These are phyloP conservation scores for Arabidopsis suecica DNA, from an alignment of 345 rosid genomes.

Conservation along the genomic window DNA sequence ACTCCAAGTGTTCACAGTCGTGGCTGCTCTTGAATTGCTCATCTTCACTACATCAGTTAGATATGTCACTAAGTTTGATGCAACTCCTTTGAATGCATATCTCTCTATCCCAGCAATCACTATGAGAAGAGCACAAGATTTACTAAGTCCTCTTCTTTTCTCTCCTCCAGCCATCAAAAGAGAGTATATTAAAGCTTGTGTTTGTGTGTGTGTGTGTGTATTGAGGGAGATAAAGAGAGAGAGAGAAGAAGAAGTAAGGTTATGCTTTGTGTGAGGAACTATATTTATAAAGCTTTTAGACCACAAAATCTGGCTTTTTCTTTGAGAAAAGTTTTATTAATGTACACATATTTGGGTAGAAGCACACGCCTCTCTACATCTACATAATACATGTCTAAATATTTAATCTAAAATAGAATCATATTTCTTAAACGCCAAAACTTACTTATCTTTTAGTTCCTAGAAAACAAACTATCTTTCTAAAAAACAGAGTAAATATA, in stretches of 20 bases:
- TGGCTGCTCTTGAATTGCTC: constrained; percentile 92
- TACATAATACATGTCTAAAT: neutral
- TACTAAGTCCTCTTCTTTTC: constrained; percentile 56
- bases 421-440: constrained; percentile 4
- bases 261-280: constrained; percentile 35
- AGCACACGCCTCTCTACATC: constrained; percentile 24
- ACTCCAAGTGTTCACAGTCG: constrained; percentile 84
- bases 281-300: constrained; percentile 38
- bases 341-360: too few relatives aligned
- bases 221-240: constrained; percentile 12
- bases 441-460: constrained; percentile 8
- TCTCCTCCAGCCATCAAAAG: constrained; percentile 50
- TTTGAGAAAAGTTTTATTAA: too few relatives aligned
- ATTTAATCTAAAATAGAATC: constrained; percentile 11
- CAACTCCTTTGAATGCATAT: constrained; percentile 96
- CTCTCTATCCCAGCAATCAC: constrained; percentile 91
- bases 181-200: constrained; percentile 7
- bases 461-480: constrained; percentile 20
- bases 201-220: neutral
- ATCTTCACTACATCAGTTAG: constrained; percentile 79
- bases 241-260: constrained; percentile 34
- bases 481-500: neutral
- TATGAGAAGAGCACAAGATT: constrained; percentile 77
- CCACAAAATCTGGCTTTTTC: constrained; percentile 4
- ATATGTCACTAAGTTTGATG: constrained; percentile 88